Evolutionary conservation across 495 filamentous ascomycete genomes (phyloP), one percentile per base, ranked within the genome.

Genomic region (Talaromyces borbonicus): DNA sequence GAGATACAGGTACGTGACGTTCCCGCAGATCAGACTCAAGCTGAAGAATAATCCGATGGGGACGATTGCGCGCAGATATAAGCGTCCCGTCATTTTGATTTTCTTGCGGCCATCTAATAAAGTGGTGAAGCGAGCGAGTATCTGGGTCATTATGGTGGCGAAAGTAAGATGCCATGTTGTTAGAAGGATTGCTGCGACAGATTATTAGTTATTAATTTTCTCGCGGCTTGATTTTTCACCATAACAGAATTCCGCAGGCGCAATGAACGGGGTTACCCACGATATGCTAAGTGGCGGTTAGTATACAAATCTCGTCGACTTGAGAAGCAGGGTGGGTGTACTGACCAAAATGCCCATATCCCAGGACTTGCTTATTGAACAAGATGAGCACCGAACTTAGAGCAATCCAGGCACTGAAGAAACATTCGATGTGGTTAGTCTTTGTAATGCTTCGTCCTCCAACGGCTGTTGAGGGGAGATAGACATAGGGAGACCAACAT

Each of bases 281-380:
- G 43, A 31, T 31, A 46, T 31, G 25, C 45, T 55, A 59, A 26
- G 51, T 60, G 62, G 57, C 65, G 51, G 62, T 74, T 39, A 59
- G 57, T 63, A 53, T 49, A 12, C 11, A n/a, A n/a, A 29, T 12
- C 47, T 8, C 16, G 4, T 23, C 24, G 20, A 18, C 8, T 23
- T 22, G 12, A 19, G 20, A 8, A 14, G 23, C 8, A 11, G 19
- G 33, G 3, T 20, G 24, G 16, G 37, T 40, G 42, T n/a, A 67
- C 86, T 80, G 74, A 92, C 87, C 71, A 73, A 96, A 98, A 42
- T 83, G 69, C 50, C 79, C 74, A 23, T 79, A 85, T 57, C 85
- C 80, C 42, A 97, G 78, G 51, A 98, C 88, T 78, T 85, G 90
- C 78, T 98, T 98, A 82, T 98, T 97, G 83, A 95, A 98, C 26